Percentiles rank a stretch among this genome's conserved stretches.
Evolutionary conservation across 305 asterid species (phyloP).

Genomic region (Caryopteris hybrid): DNA sequence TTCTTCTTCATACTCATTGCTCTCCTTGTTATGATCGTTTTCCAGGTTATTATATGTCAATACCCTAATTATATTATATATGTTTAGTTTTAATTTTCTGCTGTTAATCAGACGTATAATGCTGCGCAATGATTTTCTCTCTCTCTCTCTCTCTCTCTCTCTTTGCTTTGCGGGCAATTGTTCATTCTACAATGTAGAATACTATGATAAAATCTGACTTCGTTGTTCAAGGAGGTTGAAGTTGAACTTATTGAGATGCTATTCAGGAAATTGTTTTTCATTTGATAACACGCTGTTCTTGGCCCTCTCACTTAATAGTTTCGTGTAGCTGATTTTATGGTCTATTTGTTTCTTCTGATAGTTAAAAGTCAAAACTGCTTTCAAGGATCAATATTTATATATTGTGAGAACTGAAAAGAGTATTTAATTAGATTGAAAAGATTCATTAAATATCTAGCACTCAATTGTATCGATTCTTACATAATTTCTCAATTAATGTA

Average conservation of each 20-base stretch:
- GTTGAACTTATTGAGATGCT: neutral
- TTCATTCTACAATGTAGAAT: neutral
- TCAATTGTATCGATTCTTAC: neutral
- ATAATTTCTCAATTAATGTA: neutral
- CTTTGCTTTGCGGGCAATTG: neutral
- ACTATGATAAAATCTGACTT: neutral
- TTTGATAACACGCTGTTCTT: neutral
- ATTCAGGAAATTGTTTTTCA: neutral
- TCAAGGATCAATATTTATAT: neutral
- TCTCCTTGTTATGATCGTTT: slow-evolving; percentile 49
- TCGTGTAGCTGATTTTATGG: neutral
- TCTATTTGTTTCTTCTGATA: neutral
- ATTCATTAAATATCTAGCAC: neutral
- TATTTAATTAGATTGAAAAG: too few relatives aligned
- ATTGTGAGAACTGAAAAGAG: neutral
- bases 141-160: neutral
- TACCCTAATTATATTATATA: neutral
- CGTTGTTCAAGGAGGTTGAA: neutral
- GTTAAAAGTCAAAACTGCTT: neutral
- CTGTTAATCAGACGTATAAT: neutral
- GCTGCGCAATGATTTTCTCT: neutral
- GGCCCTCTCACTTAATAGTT: neutral
- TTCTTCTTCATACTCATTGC: slow-evolving; percentile 53
- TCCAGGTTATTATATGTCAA: slow-evolving; percentile 37
- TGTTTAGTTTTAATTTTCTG: neutral